A percentile compares a stretch with the other conserved stretches of the same genome.
phyloP scores from a whole-genome alignment of 495 filamentous ascomycete genomes.

The Saxispiralis lemnorum region DNA sequence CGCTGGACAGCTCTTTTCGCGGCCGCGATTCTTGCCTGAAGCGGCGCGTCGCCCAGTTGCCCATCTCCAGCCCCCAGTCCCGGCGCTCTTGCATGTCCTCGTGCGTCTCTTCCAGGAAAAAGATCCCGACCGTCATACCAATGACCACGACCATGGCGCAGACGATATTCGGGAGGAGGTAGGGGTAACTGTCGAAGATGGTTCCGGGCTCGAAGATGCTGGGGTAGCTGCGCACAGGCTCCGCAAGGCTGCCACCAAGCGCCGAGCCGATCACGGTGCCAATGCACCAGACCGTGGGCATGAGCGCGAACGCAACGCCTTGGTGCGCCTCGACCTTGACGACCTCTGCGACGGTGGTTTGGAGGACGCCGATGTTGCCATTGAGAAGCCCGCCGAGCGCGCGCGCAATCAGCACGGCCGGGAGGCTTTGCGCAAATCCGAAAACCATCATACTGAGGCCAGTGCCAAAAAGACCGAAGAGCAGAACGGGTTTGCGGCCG shows the following conservation, averaged over 20 bases:
- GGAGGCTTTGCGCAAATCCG: slow-evolving; percentile 72
- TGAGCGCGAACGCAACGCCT: slow-evolving; percentile 81
- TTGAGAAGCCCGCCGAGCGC: slow-evolving; percentile 85
- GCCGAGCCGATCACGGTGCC: slow-evolving; percentile 80
- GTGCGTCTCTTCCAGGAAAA: slow-evolving; percentile 94
- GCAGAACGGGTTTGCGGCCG: slow-evolving; percentile 79
- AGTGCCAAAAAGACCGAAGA: slow-evolving; percentile 75
- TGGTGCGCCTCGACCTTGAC: slow-evolving; percentile 84
- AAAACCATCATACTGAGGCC: slow-evolving; percentile 87
- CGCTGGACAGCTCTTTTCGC: neutral
- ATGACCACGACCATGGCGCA: slow-evolving; percentile 61
- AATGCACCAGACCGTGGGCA: slow-evolving; percentile 95
- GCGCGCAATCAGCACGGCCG: slow-evolving; percentile 68
- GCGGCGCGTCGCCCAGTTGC: slow-evolving; percentile 48
- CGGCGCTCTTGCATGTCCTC: slow-evolving; percentile 57
- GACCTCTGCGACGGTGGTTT: slow-evolving; percentile 87
- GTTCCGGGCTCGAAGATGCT: slow-evolving; percentile 49
- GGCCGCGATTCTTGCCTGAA: slow-evolving; percentile 21
- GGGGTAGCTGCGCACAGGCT: slow-evolving; percentile 73
- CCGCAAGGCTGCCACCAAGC: slow-evolving; percentile 75
- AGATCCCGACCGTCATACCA: slow-evolving; percentile 62
- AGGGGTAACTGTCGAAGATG: slow-evolving; percentile 72
- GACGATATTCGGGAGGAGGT: slow-evolving; percentile 83
- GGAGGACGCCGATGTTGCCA: slow-evolving; percentile 86
- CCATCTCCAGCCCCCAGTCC: slow-evolving; percentile 60